phyloP scores from a whole-genome alignment of 768 basidiomycete genomes.

The Tylopilus plumbeoviolaceoides region DNA sequence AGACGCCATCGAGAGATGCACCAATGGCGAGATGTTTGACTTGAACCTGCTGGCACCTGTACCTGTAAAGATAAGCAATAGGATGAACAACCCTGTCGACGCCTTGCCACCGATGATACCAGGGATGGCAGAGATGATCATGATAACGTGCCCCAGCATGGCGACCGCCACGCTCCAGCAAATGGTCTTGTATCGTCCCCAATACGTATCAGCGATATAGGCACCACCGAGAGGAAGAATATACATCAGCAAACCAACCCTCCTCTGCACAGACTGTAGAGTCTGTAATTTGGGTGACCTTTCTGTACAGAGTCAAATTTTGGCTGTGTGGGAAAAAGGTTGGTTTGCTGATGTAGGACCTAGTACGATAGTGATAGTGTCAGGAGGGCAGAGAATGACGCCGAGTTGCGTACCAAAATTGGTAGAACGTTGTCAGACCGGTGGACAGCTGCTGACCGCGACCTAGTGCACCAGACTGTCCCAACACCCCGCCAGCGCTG shows the following conservation, averaged over 20 bases:
- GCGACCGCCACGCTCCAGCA: conserved; percentile 56
- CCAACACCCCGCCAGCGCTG: conserved; percentile 50
- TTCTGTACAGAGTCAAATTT: too few species aligned
- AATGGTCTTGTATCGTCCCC: conserved; percentile 74
- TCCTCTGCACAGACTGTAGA: too few species aligned
- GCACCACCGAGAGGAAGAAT: conserved; percentile 66
- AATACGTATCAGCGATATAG: conserved; percentile 67
- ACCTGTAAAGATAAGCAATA: conserved; percentile 59
- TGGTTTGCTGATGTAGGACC: too few species aligned
- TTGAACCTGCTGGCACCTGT: conserved; percentile 70
- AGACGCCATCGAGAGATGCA: conserved; percentile 22
- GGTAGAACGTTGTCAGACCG: conserved; percentile 67
- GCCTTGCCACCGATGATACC: conserved; percentile 55
- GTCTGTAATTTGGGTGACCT: too few species aligned
- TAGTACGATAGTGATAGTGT: conserved; percentile 25
- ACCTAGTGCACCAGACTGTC: conserved; percentile 66
- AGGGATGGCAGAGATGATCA: conserved; percentile 63
- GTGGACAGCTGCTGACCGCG: conserved; percentile 68
- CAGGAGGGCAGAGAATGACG: neutral
- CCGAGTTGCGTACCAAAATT: conserved; percentile 50
- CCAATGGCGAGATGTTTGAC: conserved; percentile 70
- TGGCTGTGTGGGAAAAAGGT: too few species aligned
- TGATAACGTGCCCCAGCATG: conserved; percentile 60
- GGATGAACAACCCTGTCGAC: conserved; percentile 48
- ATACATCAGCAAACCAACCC: too few species aligned